A percentile compares a stretch with the other conserved stretches of the same genome.
phyloP scores from a whole-genome alignment of 352 stramenopile species.

The Pseudoperonospora humuli region DNA sequence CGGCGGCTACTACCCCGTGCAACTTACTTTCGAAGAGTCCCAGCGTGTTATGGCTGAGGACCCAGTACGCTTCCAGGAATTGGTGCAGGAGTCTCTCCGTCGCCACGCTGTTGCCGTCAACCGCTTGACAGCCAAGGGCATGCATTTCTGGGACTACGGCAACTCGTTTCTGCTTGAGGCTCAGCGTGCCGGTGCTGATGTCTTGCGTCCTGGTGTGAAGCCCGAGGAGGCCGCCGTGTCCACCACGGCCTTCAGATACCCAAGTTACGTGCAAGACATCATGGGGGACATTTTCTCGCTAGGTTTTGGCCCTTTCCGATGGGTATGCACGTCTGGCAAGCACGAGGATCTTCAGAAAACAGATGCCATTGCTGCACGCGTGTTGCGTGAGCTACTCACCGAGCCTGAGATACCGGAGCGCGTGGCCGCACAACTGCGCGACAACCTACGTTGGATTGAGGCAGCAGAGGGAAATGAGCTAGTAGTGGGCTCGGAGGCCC shows the following conservation, averaged over 20 bases:
- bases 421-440: slow-evolving; percentile 64
- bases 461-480: slow-evolving; percentile 79
- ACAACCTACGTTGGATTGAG: slow-evolving; percentile 84
- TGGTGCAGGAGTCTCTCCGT: slow-evolving; percentile 72
- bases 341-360: slow-evolving; percentile 66
- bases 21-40: slow-evolving; percentile 75
- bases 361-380: slow-evolving; percentile 61
- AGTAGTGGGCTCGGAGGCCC: slow-evolving; percentile 83
- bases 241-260: slow-evolving; percentile 78
- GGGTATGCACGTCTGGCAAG: slow-evolving; percentile 74
- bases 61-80: slow-evolving; percentile 62
- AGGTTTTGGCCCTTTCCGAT: slow-evolving; percentile 86
- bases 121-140: slow-evolving; percentile 60
- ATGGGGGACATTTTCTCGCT: slow-evolving; percentile 90
- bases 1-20: slow-evolving; percentile 84
- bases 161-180: slow-evolving; percentile 86
- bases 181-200: slow-evolving; percentile 71
- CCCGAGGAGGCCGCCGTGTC: slow-evolving; percentile 54
- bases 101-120: slow-evolving; percentile 78
- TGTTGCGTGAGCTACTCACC: slow-evolving; percentile 58
- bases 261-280: slow-evolving; percentile 87
- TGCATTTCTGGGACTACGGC: slow-evolving; percentile 89
- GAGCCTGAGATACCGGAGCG: slow-evolving; percentile 36
- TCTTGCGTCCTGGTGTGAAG: slow-evolving; percentile 37
- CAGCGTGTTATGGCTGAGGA: slow-evolving; percentile 76